Percentiles rank a stretch among this genome's conserved stretches.
Conservation (phyloP, 331 rosid species). For the Ulmus americana region DNA sequence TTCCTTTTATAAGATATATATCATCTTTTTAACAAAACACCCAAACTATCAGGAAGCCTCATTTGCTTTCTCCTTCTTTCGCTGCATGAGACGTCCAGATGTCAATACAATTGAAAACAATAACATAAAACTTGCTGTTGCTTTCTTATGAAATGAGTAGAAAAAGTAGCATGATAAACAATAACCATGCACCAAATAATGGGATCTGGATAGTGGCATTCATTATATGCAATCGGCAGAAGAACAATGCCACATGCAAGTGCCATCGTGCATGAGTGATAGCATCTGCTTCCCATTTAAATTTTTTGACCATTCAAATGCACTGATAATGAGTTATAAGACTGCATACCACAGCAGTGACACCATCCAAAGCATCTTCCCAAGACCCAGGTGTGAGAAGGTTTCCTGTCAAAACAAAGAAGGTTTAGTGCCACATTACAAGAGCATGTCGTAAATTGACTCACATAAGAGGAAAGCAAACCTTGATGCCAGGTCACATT, state of each 20-base stretch:
- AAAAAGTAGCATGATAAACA: neutral
- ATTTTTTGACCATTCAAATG: neutral
- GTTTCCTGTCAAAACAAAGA: slow-evolving; percentile 54
- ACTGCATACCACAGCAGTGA: slow-evolving; percentile 78
- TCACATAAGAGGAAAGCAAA: slow-evolving; percentile 22
- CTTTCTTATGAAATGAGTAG: neutral
- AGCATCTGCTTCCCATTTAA: neutral
- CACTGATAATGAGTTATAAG: neutral
- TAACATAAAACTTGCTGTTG: neutral
- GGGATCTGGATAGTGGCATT: neutral
- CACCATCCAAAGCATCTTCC: slow-evolving; percentile 76
- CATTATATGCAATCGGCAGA: neutral
- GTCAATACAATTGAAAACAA: slow-evolving; percentile 3
- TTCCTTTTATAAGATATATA: neutral
- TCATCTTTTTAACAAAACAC: no score
- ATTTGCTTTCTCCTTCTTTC: neutral
- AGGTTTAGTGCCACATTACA: slow-evolving; percentile 22
- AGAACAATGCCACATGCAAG: neutral
- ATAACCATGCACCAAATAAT: neutral
- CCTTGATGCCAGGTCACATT: slow-evolving; percentile 76
- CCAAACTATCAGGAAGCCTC: neutral
- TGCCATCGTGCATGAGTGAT: neutral
- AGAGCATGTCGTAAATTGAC: slow-evolving; percentile 10
- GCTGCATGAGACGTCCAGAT: neutral
- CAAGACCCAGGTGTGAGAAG: slow-evolving; percentile 70